Evolutionary conservation across 163 green algal species (phyloP).

Genomic region (Volvox carteri): DNA sequence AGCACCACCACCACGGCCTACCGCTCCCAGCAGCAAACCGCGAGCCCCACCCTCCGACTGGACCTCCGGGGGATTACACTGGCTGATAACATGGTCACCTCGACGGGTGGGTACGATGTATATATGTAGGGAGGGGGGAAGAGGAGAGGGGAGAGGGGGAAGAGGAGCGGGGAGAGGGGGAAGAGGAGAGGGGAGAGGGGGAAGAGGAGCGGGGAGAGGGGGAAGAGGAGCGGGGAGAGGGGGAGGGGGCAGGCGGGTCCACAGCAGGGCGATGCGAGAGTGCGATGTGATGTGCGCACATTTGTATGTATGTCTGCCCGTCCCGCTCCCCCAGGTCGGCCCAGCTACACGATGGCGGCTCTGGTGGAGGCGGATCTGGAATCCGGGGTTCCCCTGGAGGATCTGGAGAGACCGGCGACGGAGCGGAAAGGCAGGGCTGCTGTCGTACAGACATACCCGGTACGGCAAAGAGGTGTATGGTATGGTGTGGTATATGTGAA

Average conservation of each 20-base stretch:
- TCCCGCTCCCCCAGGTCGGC: neutral
- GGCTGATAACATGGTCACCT: slow-evolving; percentile 52
- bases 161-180: too few species aligned
- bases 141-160: too few species aligned
- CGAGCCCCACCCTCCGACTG: slow-evolving; percentile 10
- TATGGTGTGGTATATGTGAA: too few species aligned
- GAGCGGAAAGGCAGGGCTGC: slow-evolving; percentile 42
- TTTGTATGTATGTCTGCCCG: too few species aligned
- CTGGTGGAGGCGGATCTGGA: slow-evolving; percentile 58
- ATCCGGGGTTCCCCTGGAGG: slow-evolving; percentile 19
- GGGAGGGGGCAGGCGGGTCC: too few species aligned
- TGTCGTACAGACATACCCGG: slow-evolving; percentile 56
- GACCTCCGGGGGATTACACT: slow-evolving; percentile 34
- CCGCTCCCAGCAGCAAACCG: neutral
- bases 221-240: too few species aligned
- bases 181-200: too few species aligned
- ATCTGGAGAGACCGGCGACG: neutral
- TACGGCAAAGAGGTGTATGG: slow-evolving; percentile 30
- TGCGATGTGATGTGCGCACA: too few species aligned
- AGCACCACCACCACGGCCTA: neutral
- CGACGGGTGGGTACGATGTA: slow-evolving; percentile 27
- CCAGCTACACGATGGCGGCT: slow-evolving; percentile 49
- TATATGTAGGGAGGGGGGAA: too few species aligned
- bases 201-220: too few species aligned
- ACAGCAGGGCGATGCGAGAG: too few species aligned